phyloP scores from a whole-genome alignment of 2,329 filamentous ascomycete genomes.

The Fusarium illudens region DNA sequence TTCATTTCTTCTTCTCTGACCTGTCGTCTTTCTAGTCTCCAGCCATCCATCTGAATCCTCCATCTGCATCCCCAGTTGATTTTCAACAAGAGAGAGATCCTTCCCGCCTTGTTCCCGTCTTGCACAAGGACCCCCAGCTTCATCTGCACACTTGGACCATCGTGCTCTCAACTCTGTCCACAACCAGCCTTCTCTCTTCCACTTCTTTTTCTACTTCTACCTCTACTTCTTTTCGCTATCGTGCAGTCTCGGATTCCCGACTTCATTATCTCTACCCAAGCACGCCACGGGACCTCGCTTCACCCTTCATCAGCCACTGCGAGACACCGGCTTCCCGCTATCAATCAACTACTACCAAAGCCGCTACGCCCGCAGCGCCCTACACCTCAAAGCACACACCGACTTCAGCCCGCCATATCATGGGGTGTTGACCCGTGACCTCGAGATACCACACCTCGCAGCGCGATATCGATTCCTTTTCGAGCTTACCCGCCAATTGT shows the following conservation, averaged over 20 bases:
- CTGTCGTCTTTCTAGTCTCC: background rate
- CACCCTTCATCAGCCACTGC: slow-evolving; percentile 3
- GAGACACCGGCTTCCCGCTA: slow-evolving; percentile 35
- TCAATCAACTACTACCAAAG: slow-evolving; percentile 36
- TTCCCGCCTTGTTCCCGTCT: slow-evolving; percentile 32
- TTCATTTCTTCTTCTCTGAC: slow-evolving; percentile 6
- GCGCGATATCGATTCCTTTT: slow-evolving; percentile 23
- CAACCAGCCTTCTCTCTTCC: slow-evolving; percentile 20
- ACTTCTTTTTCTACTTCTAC: background rate
- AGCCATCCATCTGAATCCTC: slow-evolving; percentile 16
- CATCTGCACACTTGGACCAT: slow-evolving; percentile 21
- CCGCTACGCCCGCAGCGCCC: slow-evolving; percentile 32
- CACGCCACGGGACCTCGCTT: slow-evolving; percentile 26
- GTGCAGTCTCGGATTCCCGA: slow-evolving; percentile 12
- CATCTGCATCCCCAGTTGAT: slow-evolving; percentile 10
- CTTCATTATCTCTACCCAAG: slow-evolving; percentile 10
- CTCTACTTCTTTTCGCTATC: slow-evolving; percentile 20
- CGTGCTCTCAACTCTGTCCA: slow-evolving; percentile 1
- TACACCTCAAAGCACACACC: slow-evolving; percentile 35
- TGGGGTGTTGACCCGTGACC: slow-evolving; percentile 40
- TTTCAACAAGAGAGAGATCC: slow-evolving; percentile 11
- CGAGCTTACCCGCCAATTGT: slow-evolving; percentile 2
- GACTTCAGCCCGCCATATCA: slow-evolving; percentile 37
- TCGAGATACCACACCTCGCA: slow-evolving; percentile 27
- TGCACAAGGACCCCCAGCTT: slow-evolving; percentile 23